Base-by-base conservation (phyloP, 1,139 yeast species). In the Taphrina pruni region DNA sequence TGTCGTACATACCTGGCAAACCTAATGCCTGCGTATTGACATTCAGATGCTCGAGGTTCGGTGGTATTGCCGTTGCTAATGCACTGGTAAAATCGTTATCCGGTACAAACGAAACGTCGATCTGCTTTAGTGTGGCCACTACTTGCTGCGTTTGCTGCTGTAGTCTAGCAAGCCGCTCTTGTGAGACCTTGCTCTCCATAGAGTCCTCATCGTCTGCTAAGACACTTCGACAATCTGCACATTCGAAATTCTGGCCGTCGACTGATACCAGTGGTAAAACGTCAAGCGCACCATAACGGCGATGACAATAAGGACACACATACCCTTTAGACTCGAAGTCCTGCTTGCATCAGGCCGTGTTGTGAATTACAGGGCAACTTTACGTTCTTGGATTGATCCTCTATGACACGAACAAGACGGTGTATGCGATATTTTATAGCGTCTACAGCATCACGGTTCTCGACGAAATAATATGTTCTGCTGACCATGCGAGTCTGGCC, bases 361-460 rank as follows among this genome's bases (percentile, higher is more conserved):
- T 1, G 2, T 1, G 14, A 5, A 14, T 38, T 9, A 45, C 12
- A 26, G 9, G 21, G n/a, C 2, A 20, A 26, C 11, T 64, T 20
- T 57, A 73, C 76, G 48, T 82, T 80, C 55, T 86, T 88, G 81
- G 94, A 85, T 76, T 92, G 96, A 73, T 89, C 90, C 77, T 90
- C 90, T 70, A 93, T 82, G 70, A 83, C 79, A 74, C 87, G 88
- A 14, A 91, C 98, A 54, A 95, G 84, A 57, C 90, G 85, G 77
- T 94, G 97, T 72, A 94, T 90, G 77, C 93, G 92, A 98, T 97
- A 95, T 79, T 95, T 94, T 77, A 94, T 87, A 17, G 97, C 87
- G 79, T 94, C 99, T 60, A 95, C 90, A 0, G 98, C 96, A 77
- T 92, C 97, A 1, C 97, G 91, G 76, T 86, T 87, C 76, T 91